phyloP scores from a whole-genome alignment of 2,329 filamentous ascomycete species.

The Chaetothyriales sp. region DNA sequence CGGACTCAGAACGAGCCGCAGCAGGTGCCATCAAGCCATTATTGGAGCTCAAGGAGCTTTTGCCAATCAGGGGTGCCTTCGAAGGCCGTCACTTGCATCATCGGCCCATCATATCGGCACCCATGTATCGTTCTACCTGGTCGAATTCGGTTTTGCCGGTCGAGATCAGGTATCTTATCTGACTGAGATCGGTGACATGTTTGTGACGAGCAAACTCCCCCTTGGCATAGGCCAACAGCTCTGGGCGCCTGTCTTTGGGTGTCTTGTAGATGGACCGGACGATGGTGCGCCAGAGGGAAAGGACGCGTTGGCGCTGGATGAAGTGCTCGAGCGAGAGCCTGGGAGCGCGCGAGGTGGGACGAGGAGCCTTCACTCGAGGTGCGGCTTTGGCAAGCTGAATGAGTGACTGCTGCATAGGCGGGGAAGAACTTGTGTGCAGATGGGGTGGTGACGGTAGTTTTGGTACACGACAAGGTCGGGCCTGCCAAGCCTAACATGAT shows the following conservation, averaged over 20 bases:
- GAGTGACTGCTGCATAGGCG: neutral
- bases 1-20: neutral
- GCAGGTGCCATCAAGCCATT: neutral
- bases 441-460: neutral
- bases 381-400: neutral
- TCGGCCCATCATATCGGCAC: constrained; percentile 24
- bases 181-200: constrained; percentile 26
- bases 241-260: constrained; percentile 25
- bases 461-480: too few species aligned
- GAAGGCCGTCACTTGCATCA: neutral
- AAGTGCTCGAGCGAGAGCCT: constrained; percentile 21
- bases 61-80: neutral
- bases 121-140: constrained; percentile 32
- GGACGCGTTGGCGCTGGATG: constrained; percentile 28
- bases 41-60: neutral
- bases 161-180: constrained; percentile 33
- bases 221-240: constrained; percentile 29
- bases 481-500: too few species aligned
- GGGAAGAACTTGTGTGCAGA: neutral
- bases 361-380: neutral
- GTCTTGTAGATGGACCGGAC: constrained; percentile 26
- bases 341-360: neutral
- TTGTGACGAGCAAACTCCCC: constrained; percentile 31
- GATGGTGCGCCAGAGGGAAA: constrained; percentile 31
- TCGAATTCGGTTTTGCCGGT: constrained; percentile 34